These are phyloP conservation scores for Fusarium continuum DNA, from an alignment of 2,329 filamentous ascomycete species.

Conservation along the genomic window DNA sequence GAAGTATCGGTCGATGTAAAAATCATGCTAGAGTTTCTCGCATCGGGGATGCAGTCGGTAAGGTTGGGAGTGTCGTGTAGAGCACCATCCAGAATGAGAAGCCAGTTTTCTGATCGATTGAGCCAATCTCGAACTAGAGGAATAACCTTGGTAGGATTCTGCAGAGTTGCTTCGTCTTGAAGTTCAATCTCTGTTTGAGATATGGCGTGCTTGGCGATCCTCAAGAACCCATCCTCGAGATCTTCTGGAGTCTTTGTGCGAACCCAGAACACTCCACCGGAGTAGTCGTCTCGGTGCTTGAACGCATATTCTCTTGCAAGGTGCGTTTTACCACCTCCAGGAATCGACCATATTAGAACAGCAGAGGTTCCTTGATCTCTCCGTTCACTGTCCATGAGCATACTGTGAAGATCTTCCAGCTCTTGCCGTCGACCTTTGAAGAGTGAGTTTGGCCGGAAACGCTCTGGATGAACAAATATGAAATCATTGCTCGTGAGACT, in stretches of 20 bases:
- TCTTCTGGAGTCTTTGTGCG: conserved; percentile 39
- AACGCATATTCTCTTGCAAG: conserved; percentile 41
- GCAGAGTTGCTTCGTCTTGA: conserved; percentile 26
- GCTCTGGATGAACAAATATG: conserved; percentile 38
- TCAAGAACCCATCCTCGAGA: conserved; percentile 40
- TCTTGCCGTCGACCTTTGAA: conserved; percentile 33
- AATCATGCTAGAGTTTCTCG: conserved; percentile 38
- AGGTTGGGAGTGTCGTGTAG: conserved; percentile 33
- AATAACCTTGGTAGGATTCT: conserved; percentile 23
- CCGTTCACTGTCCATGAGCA: conserved; percentile 33
- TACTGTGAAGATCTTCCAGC: conserved; percentile 32
- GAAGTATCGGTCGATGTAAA: conserved; percentile 40
- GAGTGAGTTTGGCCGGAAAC: conserved; percentile 38
- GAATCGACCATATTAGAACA: conserved; percentile 36
- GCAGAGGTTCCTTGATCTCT: conserved; percentile 37
- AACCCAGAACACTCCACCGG: conserved; percentile 40
- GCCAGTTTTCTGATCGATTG: conserved; percentile 35
- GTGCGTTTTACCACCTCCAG: conserved; percentile 39
- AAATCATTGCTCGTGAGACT: conserved; percentile 10
- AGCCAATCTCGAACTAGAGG: conserved; percentile 37
- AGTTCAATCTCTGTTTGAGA: conserved; percentile 22
- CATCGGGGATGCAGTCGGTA: conserved; percentile 32
- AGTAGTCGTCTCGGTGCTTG: conserved; percentile 32
- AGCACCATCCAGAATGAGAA: conserved; percentile 39
- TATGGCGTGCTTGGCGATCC: conserved; percentile 32